These are phyloP conservation scores for Aspergillus ustus DNA, from an alignment of 2,329 filamentous ascomycete species.

Conservation along the genomic window DNA sequence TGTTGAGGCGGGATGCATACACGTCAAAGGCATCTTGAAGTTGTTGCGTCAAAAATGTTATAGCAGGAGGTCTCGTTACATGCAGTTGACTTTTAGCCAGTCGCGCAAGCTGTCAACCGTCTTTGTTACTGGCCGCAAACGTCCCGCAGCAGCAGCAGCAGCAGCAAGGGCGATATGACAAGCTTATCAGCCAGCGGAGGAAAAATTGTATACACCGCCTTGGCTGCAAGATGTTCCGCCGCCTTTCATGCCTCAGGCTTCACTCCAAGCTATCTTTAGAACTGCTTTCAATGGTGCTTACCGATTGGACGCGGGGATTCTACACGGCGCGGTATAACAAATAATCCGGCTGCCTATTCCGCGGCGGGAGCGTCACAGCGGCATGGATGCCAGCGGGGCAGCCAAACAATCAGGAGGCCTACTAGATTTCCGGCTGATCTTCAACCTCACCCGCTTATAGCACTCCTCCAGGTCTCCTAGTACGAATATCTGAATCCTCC, in stretches of 20 bases:
- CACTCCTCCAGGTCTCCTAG: neutral
- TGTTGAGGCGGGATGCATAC: slow-evolving; percentile 29
- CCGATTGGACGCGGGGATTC: slow-evolving; percentile 26
- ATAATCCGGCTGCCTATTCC: slow-evolving; percentile 28
- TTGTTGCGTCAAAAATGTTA: neutral
- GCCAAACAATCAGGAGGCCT: slow-evolving; percentile 20
- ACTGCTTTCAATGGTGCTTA: slow-evolving; percentile 1
- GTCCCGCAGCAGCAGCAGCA: slow-evolving; percentile 23
- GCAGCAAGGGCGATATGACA: slow-evolving; percentile 21
- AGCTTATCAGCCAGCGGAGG: slow-evolving; percentile 27
- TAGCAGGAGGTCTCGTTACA: neutral
- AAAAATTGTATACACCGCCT: slow-evolving; percentile 21
- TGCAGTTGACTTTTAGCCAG: neutral
- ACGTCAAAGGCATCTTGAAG: slow-evolving; percentile 44
- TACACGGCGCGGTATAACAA: slow-evolving; percentile 25
- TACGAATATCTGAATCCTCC: neutral
- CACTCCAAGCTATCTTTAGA: slow-evolving; percentile 8
- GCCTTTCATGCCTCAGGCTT: slow-evolving; percentile 5
- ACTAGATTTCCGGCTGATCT: neutral
- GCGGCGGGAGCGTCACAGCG: slow-evolving; percentile 19
- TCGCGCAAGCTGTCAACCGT: neutral
- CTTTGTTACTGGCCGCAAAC: slow-evolving; percentile 9
- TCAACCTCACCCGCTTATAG: neutral
- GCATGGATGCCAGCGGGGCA: slow-evolving; percentile 21
- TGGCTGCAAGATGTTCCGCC: slow-evolving; percentile 3